These are phyloP conservation scores for Simmondsia chinensis DNA, from an alignment of 148 eudicot genomes.

Conservation along the genomic window DNA sequence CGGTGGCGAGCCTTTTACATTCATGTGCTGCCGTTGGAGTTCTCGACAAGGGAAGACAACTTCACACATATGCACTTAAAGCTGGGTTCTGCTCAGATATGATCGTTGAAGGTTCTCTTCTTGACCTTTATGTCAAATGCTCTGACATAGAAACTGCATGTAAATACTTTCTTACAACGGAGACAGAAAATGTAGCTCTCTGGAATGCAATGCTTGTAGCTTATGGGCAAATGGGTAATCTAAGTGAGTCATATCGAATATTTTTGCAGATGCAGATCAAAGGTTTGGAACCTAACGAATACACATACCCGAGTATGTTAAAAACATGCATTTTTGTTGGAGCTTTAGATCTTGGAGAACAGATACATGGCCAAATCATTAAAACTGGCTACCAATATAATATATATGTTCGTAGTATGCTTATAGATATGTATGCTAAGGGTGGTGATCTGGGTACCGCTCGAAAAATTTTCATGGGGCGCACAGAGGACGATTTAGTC, in stretches of 20 bases:
- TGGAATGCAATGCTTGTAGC: conserved; percentile 97
- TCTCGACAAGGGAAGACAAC: conserved; percentile 67
- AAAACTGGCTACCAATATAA: conserved; percentile 84
- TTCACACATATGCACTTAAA: conserved; percentile 74
- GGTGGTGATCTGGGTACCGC: conserved; percentile 57
- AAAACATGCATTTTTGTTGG: conserved; percentile 74
- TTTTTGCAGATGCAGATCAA: conserved; percentile 53
- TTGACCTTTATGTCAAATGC: conserved; percentile 94
- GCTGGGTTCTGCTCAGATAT: conserved; percentile 72
- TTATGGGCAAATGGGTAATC: conserved; percentile 65
- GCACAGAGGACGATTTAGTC: conserved; percentile 61
- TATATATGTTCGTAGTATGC: conserved; percentile 73
- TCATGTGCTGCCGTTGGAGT: conserved; percentile 65
- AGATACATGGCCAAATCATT: conserved; percentile 70
- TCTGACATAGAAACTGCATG: conserved; percentile 63
- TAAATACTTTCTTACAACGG: conserved; percentile 53
- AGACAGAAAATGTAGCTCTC: conserved; percentile 56
- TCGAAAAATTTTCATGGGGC: conserved; percentile 53
- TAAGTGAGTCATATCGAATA: conserved; percentile 40
- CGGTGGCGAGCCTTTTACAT: conserved; percentile 70
- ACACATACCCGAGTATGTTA: conserved; percentile 83
- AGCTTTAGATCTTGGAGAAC: conserved; percentile 74
- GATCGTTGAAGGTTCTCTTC: conserved; percentile 86
- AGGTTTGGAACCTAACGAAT: conserved; percentile 81
- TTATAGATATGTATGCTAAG: conserved; percentile 92